Base-by-base conservation (phyloP, 2,329 filamentous ascomycete species). In the Penicillium sp. region DNA sequence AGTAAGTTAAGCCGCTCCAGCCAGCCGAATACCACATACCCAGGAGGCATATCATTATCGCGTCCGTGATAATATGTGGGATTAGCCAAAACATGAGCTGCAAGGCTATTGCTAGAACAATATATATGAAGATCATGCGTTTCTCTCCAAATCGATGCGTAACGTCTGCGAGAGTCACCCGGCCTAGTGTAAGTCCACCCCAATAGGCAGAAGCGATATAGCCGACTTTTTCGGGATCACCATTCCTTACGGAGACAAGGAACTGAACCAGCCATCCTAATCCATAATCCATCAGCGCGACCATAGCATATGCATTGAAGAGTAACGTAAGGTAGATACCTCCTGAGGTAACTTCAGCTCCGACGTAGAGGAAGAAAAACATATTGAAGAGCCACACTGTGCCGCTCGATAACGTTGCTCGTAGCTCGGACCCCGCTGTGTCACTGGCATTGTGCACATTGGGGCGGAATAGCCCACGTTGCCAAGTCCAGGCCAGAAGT, bases 191-290 rank as follows among this genome's bases (percentile, higher is more conserved):
- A 53, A 70, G 69, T 5, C 69, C 69, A 2, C 63, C 48, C 69
- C 69, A 70, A 56, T 68, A 70, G 7, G 58, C 64, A 7, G 69
- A 69, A n/a, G 69, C 69, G 31, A 70, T 60, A 48, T 70, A 70
- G 30, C 69, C 69, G 21, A 70, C 67, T 55, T 66, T 68, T 13
- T 67, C 62, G 9, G 67, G 63, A 19, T 70, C 64, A 2, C 69
- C 69, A 44, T 70, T 56, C 53, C 69, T 58, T 13, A 69, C 65
- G 7, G 65, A 68, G 29, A 70, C 59, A 23, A 70, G 62, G 46
- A 70, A 70, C 17, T 70, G 67, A 8, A 69, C 66, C n/a, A 70
- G 61, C 69, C 69, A 70, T 38, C 69, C 69, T 70, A 47, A 26
- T 26, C 19, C 21, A 8, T 17, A 7, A 26, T 21, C 41, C 9